Evolutionary conservation across 495 filamentous ascomycete genomes (phyloP).

Genomic region (Annulohypoxylon stygium): DNA sequence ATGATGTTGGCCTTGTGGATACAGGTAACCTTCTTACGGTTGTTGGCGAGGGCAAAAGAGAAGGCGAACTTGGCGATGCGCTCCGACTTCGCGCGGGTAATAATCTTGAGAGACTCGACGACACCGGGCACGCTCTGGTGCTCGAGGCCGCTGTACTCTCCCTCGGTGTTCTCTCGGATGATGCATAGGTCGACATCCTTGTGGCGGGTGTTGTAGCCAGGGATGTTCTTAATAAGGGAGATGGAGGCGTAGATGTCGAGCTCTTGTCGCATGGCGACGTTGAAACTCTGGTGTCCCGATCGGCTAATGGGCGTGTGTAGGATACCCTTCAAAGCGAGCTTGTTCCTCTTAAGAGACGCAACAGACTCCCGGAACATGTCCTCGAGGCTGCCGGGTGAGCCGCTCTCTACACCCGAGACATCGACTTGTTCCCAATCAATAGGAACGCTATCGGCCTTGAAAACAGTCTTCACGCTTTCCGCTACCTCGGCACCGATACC

Average conservation of each 20-base stretch:
- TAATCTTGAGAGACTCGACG: constrained; percentile 99
- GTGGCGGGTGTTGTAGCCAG: constrained; percentile 96
- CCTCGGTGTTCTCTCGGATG: constrained; percentile 99
- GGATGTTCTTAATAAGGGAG: constrained; percentile 98
- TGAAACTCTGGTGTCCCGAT: constrained; percentile 99
- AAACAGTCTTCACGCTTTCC: constrained; percentile 97
- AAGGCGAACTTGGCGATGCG: constrained; percentile 99
- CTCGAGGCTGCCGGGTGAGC: constrained; percentile 90
- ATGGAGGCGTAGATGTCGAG: constrained; percentile 99
- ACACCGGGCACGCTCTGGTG: constrained; percentile 97
- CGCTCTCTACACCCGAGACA: constrained; percentile 83
- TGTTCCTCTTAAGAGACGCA: constrained; percentile 95
- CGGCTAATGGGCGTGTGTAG: constrained; percentile 96
- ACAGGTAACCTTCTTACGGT: constrained; percentile 98
- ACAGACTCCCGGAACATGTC: constrained; percentile 95
- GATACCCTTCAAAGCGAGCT: constrained; percentile 97
- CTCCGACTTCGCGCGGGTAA: constrained; percentile 98
- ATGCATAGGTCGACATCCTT: constrained; percentile 97
- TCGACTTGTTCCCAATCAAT: constrained; percentile 99
- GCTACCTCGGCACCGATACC: constrained; percentile 98
- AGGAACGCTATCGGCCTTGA: constrained; percentile 99
- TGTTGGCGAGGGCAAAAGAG: constrained; percentile 96
- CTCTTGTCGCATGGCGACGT: constrained; percentile 97
- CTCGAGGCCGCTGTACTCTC: constrained; percentile 98
- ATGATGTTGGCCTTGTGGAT: constrained; percentile 99